Percentiles rank a stretch among this genome's conserved stretches.
These are phyloP conservation scores for Coemansia reversa DNA, from an alignment of 192 early-diverging fungal species.

Conservation along the genomic window DNA sequence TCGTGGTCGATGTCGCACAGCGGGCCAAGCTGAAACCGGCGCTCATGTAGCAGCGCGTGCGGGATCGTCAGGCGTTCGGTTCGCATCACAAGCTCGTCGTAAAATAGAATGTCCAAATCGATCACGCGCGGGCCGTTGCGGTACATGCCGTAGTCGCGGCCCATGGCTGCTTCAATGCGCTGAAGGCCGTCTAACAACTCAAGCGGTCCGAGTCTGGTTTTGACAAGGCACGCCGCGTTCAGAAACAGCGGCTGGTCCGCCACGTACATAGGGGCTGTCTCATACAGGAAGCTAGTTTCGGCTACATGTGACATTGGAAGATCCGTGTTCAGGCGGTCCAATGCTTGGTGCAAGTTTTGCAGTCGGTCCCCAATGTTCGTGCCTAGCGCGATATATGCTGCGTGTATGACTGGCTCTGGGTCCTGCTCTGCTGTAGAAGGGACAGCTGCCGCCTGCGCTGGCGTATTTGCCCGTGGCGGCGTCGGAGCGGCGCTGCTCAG, in stretches of 20 bases:
- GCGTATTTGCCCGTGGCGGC: conserved; percentile 18
- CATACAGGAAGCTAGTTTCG: conserved; percentile 96
- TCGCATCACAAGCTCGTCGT: conserved; percentile 72
- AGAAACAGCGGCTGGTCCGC: conserved; percentile 89
- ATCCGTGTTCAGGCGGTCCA: conserved; percentile 50
- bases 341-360: conserved; percentile 73
- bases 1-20: conserved; percentile 90
- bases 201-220: conserved; percentile 73
- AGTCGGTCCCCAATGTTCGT: conserved; percentile 86
- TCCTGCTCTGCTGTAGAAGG: background rate
- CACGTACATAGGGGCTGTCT: conserved; percentile 95
- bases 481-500: conserved; percentile 12
- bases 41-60: conserved; percentile 82
- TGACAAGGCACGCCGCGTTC: conserved; percentile 84
- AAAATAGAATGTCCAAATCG: conserved; percentile 96
- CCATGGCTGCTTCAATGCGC: conserved; percentile 79
- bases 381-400: conserved; percentile 82
- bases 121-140: conserved; percentile 90
- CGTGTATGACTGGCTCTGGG: conserved; percentile 14
- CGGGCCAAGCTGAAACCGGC: conserved; percentile 93
- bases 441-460: conserved; percentile 6
- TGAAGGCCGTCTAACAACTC: conserved; percentile 76
- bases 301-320: conserved; percentile 54
- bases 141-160: conserved; percentile 65
- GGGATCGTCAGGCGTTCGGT: conserved; percentile 77